Evolutionary conservation across 2,329 filamentous ascomycete species (phyloP).

Genomic region (Alternaria triticina): DNA sequence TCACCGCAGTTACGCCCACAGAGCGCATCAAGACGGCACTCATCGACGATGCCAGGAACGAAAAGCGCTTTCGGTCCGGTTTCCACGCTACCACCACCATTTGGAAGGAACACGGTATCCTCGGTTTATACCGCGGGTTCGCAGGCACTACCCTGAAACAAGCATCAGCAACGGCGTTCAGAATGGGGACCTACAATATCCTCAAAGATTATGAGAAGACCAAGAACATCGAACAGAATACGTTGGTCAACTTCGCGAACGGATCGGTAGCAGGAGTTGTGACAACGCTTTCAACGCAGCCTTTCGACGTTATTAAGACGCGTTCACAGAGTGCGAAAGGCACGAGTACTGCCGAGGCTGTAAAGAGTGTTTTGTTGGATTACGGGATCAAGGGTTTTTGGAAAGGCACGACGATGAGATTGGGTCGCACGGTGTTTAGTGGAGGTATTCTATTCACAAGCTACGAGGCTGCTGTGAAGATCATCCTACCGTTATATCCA

Average conservation of each 20-base stretch:
- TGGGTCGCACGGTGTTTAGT: conserved; percentile 68
- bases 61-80: conserved; percentile 58
- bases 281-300: conserved; percentile 66
- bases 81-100: conserved; percentile 60
- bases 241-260: conserved; percentile 65
- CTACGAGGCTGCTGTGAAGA: conserved; percentile 63
- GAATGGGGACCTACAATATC: conserved; percentile 68
- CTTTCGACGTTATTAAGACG: conserved; percentile 70
- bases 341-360: conserved; percentile 63
- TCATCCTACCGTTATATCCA: conserved; percentile 54
- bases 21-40: conserved; percentile 73
- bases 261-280: conserved; percentile 66
- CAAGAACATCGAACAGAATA: conserved; percentile 57
- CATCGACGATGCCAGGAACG: conserved; percentile 65
- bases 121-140: conserved; percentile 64
- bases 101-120: conserved; percentile 60
- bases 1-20: conserved; percentile 71
- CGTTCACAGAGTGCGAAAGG: conserved; percentile 65
- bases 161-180: conserved; percentile 65
- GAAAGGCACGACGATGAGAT: conserved; percentile 71
- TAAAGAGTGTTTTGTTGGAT: conserved; percentile 61
- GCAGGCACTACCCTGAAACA: conserved; percentile 68
- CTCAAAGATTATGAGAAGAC: conserved; percentile 64
- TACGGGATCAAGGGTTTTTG: conserved; percentile 68
- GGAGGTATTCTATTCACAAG: conserved; percentile 71